Evolutionary conservation across 192 early-diverging fungal genomes (phyloP).

Genomic region (Chytriomyces confervae): DNA sequence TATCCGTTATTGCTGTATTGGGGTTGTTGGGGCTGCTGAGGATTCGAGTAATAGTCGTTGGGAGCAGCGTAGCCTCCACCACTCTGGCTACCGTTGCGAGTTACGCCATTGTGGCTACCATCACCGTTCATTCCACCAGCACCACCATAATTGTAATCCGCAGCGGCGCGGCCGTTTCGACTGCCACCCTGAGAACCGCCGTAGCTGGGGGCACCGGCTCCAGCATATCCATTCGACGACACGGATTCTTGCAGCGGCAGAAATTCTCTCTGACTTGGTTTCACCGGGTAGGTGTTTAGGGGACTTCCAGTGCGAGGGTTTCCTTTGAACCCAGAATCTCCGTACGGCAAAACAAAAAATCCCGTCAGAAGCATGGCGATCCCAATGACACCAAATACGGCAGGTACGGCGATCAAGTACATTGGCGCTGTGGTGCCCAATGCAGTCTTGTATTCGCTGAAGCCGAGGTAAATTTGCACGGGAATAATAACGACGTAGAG

Average conservation of each 20-base stretch:
- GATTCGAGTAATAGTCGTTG: too few relatives aligned
- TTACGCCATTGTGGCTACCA: not conserved
- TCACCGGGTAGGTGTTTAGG: not conserved
- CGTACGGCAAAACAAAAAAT: constrained; percentile 21
- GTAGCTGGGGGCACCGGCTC: not conserved
- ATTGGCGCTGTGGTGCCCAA: not conserved
- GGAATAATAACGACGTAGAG: constrained; percentile 1
- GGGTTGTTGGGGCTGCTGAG: too few relatives aligned
- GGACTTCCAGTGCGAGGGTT: not conserved
- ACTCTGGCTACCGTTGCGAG: not conserved
- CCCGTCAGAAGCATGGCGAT: not conserved
- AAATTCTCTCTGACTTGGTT: constrained; percentile 2
- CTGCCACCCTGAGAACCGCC: not conserved
- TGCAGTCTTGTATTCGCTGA: not conserved
- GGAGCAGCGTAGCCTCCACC: too few relatives aligned
- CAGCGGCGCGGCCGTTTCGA: constrained; percentile 3
- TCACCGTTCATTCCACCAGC: not conserved
- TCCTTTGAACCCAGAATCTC: not conserved
- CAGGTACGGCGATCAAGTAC: not conserved
- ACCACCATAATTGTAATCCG: not conserved
- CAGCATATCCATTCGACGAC: not conserved
- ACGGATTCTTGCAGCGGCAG: not conserved
- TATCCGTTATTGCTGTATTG: too few relatives aligned
- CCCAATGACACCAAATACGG: not conserved
- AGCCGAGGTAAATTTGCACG: constrained; percentile 21